Evolutionary conservation across 306 rosid genomes (phyloP).

Genomic region (Pterocarpus macrocarpus): DNA sequence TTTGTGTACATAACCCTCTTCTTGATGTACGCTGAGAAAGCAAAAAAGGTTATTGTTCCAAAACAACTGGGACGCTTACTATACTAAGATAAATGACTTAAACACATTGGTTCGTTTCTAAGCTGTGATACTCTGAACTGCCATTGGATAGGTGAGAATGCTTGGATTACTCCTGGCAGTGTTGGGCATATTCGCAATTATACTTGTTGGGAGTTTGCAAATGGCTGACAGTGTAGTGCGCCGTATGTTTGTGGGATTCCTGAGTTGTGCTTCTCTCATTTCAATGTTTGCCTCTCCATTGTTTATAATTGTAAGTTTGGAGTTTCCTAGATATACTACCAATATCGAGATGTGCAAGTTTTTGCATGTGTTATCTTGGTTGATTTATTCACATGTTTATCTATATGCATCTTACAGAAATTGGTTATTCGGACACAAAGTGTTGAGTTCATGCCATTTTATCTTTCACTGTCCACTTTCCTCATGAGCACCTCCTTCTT

Average conservation of each 20-base stretch:
- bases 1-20: conserved; percentile 73
- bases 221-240: conserved; percentile 55
- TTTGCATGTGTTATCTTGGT: conserved; percentile 29
- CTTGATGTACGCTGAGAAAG: conserved; percentile 67
- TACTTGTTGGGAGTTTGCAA: conserved; percentile 77
- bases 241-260: conserved; percentile 67
- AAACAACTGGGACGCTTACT: conserved; percentile 1
- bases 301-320: conserved; percentile 82
- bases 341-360: conserved; percentile 1
- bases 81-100: conserved; percentile 10
- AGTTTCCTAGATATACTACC: conserved; percentile 1
- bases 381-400: conserved; percentile 25
- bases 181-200: conserved; percentile 56
- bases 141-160: conserved; percentile 65
- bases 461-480: conserved; percentile 90
- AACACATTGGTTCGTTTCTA: conserved; percentile 34
- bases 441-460: conserved; percentile 94
- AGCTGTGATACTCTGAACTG: conserved; percentile 37
- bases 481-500: conserved; percentile 83
- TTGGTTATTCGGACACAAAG: conserved; percentile 88
- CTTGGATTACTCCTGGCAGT: conserved; percentile 69
- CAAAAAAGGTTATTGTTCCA: conserved; percentile 62
- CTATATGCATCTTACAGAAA: conserved; percentile 58
- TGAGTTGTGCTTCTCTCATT: conserved; percentile 81
- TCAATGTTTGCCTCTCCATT: conserved; percentile 95